phyloP scores from a whole-genome alignment of 179 eudicot genomes.

The Actinidia arguta region DNA sequence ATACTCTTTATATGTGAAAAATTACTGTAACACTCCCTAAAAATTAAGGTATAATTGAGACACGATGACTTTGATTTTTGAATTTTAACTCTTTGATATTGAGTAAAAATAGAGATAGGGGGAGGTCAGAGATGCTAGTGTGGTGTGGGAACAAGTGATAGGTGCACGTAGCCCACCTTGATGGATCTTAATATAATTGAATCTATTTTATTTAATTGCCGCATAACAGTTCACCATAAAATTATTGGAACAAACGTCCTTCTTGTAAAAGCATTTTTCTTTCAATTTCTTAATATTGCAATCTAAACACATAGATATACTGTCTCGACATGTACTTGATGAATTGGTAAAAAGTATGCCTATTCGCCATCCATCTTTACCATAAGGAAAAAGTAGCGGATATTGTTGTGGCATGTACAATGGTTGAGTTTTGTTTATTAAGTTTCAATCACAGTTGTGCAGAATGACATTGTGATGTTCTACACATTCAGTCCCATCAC shows the following conservation, averaged over 20 bases:
- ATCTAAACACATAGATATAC: not conserved
- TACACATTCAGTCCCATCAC: not conserved
- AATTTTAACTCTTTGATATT: too few species aligned
- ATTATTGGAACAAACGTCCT: not conserved
- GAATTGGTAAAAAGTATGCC: not conserved
- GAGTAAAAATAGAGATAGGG: too few species aligned
- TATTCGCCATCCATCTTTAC: not conserved
- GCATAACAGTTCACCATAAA: not conserved
- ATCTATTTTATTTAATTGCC: not conserved
- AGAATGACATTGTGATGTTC: not conserved
- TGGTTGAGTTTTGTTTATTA: constrained; percentile 14
- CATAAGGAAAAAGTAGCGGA: constrained; percentile 16
- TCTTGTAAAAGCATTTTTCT: not conserved
- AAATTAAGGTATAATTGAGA: too few species aligned
- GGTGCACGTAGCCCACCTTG: not conserved
- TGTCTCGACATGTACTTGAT: not conserved
- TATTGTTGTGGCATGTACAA: constrained; percentile 21
- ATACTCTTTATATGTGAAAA: too few species aligned
- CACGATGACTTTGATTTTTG: too few species aligned
- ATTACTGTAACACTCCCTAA: too few species aligned
- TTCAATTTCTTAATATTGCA: not conserved
- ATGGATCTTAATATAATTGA: not conserved
- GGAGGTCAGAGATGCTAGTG: too few species aligned
- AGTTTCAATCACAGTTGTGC: not conserved
- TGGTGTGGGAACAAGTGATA: too few species aligned